phyloP scores from a whole-genome alignment of 352 stramenopile genomes.

The Phytophthora citrophthora region DNA sequence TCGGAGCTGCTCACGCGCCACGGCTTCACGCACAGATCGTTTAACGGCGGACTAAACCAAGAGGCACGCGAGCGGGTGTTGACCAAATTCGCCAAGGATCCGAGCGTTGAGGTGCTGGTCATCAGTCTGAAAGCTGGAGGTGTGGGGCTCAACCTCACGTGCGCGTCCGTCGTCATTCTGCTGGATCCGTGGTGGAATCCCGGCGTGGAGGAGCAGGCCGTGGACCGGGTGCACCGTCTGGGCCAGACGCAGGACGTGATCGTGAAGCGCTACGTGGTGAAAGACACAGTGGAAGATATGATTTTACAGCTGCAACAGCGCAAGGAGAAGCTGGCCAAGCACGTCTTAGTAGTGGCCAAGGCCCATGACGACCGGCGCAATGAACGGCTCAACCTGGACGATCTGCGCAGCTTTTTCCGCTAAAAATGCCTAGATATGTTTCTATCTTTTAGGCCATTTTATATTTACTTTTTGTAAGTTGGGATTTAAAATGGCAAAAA shows the following conservation, averaged over 20 bases:
- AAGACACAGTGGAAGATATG: conserved; percentile 92
- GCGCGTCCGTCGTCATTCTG: conserved; percentile 89
- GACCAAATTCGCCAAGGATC: conserved; percentile 63
- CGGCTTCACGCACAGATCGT: conserved; percentile 61
- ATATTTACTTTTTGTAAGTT: conserved; percentile 1
- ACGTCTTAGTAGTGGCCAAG: conserved; percentile 73
- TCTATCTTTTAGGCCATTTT: conserved; percentile 7
- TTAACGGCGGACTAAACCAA: conserved; percentile 80
- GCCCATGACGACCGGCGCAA: conserved; percentile 39
- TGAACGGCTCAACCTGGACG: conserved; percentile 69
- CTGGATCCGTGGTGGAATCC: conserved; percentile 96
- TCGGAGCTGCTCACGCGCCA: conserved; percentile 54
- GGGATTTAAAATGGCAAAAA: conserved; percentile 21
- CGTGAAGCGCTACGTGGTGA: conserved; percentile 91
- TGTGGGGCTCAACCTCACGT: conserved; percentile 91
- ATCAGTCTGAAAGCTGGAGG: conserved; percentile 91
- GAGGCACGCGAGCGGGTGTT: conserved; percentile 78
- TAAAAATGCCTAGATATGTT: conserved; percentile 14
- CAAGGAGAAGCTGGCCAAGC: conserved; percentile 88
- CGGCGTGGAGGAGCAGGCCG: conserved; percentile 93
- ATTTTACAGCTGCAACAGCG: conserved; percentile 90
- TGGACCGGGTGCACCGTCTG: conserved; percentile 92
- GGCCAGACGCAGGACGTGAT: conserved; percentile 85
- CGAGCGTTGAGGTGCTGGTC: conserved; percentile 72
- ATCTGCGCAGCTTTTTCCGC: conserved; percentile 75